Evolutionary conservation across 2,329 filamentous ascomycete genomes (phyloP).

Genomic region (Phaeosphaeria sp.): DNA sequence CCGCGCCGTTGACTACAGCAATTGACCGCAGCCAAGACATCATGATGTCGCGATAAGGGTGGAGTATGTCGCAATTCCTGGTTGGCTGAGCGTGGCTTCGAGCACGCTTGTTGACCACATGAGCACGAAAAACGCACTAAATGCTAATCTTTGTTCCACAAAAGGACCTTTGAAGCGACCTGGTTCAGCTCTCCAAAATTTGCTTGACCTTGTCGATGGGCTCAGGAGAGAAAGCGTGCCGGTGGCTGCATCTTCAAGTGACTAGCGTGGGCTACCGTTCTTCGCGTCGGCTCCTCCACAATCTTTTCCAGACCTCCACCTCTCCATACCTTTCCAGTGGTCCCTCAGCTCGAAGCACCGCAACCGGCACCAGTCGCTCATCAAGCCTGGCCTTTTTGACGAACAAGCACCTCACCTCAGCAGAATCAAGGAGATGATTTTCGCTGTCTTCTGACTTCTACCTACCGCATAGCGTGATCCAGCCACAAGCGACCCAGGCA

Average conservation of each 20-base stretch:
- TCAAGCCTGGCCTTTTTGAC: background rate
- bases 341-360: too few relatives aligned
- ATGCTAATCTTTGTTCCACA: background rate
- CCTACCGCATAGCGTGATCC: background rate
- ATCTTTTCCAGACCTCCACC: too few relatives aligned
- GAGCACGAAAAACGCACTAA: background rate
- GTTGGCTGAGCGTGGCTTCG: background rate
- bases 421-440: too few relatives aligned
- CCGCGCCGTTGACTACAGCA: slow-evolving; percentile 1
- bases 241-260: background rate
- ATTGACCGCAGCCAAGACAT: background rate
- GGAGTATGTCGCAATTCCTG: slow-evolving; percentile 12
- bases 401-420: too few relatives aligned
- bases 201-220: background rate
- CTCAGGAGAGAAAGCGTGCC: background rate
- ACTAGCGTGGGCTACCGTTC: too few relatives aligned
- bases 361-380: too few relatives aligned
- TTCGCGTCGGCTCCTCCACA: too few relatives aligned
- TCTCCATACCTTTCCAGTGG: too few relatives aligned
- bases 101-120: background rate
- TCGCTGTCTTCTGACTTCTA: too few relatives aligned
- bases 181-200: background rate
- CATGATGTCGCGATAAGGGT: slow-evolving; percentile 17
- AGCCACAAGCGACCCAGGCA: background rate
- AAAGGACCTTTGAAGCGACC: background rate